These are phyloP conservation scores for Serpula lacrymans DNA, from an alignment of 768 basidiomycete species.

Conservation along the genomic window DNA sequence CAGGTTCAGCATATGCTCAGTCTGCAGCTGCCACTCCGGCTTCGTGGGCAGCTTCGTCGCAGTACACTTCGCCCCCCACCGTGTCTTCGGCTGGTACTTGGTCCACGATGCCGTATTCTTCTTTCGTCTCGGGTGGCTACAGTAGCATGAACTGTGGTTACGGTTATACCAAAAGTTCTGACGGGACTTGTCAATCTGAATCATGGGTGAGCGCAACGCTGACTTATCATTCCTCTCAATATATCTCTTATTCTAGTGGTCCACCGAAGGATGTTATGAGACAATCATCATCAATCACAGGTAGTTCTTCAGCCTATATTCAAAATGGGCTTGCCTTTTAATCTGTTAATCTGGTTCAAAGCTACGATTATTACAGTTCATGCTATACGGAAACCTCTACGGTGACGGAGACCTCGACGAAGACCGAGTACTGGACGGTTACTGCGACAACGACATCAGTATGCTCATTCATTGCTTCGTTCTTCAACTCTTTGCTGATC, in stretches of 20 bases:
- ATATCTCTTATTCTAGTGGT: slow-evolving; percentile 6
- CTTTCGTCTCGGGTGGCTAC: slow-evolving; percentile 63
- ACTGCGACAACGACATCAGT: slow-evolving; percentile 23
- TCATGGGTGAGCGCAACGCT: slow-evolving; percentile 65
- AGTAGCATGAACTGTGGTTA: slow-evolving; percentile 67
- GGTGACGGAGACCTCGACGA: slow-evolving; percentile 31
- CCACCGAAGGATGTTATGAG: slow-evolving; percentile 55
- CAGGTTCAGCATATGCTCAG: slow-evolving; percentile 28
- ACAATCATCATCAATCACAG: slow-evolving; percentile 55
- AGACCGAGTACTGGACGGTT: slow-evolving; percentile 34
- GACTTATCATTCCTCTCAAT: not conserved
- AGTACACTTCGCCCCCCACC: slow-evolving; percentile 32
- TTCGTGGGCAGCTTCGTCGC: slow-evolving; percentile 18
- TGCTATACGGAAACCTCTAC: slow-evolving; percentile 25
- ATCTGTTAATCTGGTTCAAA: too few relatives aligned
- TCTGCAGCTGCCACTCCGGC: slow-evolving; percentile 32
- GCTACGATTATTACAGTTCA: too few relatives aligned
- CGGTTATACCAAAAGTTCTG: slow-evolving; percentile 53
- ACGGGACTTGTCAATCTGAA: slow-evolving; percentile 52
- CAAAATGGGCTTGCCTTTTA: slow-evolving; percentile 7
- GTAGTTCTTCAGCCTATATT: slow-evolving; percentile 11
- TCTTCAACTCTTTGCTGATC: slow-evolving; percentile 3
- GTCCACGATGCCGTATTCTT: slow-evolving; percentile 58
- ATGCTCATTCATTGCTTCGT: slow-evolving; percentile 4
- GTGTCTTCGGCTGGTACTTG: slow-evolving; percentile 33